Conservation (phyloP, 1,139 yeast species). For the Yamadazyma diddensiae region DNA sequence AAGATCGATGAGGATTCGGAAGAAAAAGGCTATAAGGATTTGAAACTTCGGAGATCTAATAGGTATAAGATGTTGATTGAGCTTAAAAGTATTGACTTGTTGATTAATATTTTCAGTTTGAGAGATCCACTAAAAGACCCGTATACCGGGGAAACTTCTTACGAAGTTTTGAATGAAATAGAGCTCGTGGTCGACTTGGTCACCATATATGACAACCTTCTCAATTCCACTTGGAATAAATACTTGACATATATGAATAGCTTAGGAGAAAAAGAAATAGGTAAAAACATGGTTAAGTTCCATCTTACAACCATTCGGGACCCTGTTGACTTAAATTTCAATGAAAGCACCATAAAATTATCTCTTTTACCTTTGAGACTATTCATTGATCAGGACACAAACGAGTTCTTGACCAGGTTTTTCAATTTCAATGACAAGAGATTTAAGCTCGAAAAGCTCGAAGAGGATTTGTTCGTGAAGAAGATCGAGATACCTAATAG, state of each 20-base stretch:
- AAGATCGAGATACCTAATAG: slow-evolving; percentile 57
- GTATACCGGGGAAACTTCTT: slow-evolving; percentile 12
- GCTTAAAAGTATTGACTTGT: slow-evolving; percentile 49
- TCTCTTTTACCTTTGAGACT: slow-evolving; percentile 70
- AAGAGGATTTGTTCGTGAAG: slow-evolving; percentile 67
- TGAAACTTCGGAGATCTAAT: slow-evolving; percentile 64
- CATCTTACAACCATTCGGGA: slow-evolving; percentile 57
- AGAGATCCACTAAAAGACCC: slow-evolving; percentile 44
- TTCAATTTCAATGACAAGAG: slow-evolving; percentile 76
- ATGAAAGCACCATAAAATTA: slow-evolving; percentile 62
- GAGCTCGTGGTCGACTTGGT: slow-evolving; percentile 22
- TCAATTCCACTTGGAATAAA: slow-evolving; percentile 90
- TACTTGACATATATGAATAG: slow-evolving; percentile 69
- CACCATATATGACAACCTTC: slow-evolving; percentile 60
- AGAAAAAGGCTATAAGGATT: slow-evolving; percentile 28
- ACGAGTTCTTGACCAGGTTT: slow-evolving; percentile 78
- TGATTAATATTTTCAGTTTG: slow-evolving; percentile 42
- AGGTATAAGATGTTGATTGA: slow-evolving; percentile 61
- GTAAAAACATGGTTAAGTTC: slow-evolving; percentile 60
- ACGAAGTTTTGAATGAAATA: slow-evolving; percentile 49
- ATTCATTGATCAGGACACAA: slow-evolving; percentile 90
- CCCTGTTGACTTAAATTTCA: slow-evolving; percentile 52
- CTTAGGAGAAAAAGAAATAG: slow-evolving; percentile 68
- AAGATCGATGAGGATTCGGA: slow-evolving; percentile 11
- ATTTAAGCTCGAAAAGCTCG: slow-evolving; percentile 52